Evolutionary conservation across 768 basidiomycete species (phyloP), one percentile per base, ranked within the genome.

Genomic region (Panellus pusillus): DNA sequence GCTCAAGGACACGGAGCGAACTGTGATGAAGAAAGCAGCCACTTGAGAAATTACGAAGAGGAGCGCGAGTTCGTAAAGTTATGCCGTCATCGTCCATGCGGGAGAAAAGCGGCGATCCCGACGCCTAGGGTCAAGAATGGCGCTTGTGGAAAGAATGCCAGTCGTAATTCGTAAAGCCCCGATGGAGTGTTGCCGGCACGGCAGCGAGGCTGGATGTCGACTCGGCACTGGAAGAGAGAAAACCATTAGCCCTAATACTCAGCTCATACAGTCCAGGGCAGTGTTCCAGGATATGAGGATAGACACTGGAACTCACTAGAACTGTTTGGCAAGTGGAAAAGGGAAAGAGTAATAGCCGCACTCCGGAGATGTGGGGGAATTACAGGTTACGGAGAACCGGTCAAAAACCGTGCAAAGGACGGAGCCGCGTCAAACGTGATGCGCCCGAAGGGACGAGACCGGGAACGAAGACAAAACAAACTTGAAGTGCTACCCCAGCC

Each of bases 41-140:
- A 79, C 17, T 47, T 36, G 5, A 77, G 55, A n/a, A 72, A 66
- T 0, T 58, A 35, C 8, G 55, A 32, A 1, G 62, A 58, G 0
- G 69, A 78, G 64, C 0, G 62, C 65, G 35, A 80, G 70, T 53
- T 80, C 76, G 56, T 79, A 77, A 19, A 80, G 58, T 4, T 59
- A 36, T 7, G 66, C 62, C 0, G 52, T 50, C 8, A 63, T 56
- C 8, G 61, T 53, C 38, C 59, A 57, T 9, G 47, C 1, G 64
- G 72, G n/a, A 74, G 74, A 13, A 63, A 61, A 1, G 68, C 70
- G 14, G 62, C 70, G 37, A 76, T 65, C 51, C 76, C 75, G 6
- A 66, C 59, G 6, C 69, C 73, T 19, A 79, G 45, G 36, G 67
- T 68, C 50, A 79, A 67, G 59, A 73, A 75, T 18, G 60, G 65